Percentiles rank a stretch among this genome's conserved stretches.
phyloP scores from a whole-genome alignment of 179 eudicot species.

The Camellia oleifera region DNA sequence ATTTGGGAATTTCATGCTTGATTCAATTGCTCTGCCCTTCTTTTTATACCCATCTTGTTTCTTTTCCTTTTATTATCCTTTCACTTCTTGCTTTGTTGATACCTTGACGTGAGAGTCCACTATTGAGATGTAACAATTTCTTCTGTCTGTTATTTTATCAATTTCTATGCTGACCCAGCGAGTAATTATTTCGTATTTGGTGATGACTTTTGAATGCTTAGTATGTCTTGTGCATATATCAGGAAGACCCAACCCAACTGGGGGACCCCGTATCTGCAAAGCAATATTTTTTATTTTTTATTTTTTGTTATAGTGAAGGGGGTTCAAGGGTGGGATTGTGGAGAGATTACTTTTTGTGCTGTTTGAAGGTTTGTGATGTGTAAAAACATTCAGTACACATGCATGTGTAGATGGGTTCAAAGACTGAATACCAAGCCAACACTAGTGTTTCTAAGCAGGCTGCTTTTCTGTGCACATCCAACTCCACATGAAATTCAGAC shows the following conservation, averaged over 20 bases:
- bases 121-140: background rate
- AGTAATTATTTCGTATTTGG: background rate
- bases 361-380: background rate
- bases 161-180: background rate
- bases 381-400: background rate
- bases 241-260: background rate
- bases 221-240: background rate
- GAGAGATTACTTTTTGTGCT: background rate
- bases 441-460: too few relatives aligned
- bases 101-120: background rate
- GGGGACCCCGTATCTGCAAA: background rate
- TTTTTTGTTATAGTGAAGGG: background rate
- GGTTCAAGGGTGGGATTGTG: too few relatives aligned
- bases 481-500: too few relatives aligned
- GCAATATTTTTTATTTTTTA: background rate
- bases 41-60: background rate
- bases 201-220: conserved; percentile 8
- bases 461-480: too few relatives aligned
- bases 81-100: background rate
- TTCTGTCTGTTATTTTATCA: background rate
- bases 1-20: background rate
- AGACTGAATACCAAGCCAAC: too few relatives aligned
- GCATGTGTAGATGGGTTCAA: background rate
- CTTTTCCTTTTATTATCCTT: background rate
- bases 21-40: background rate